Conservation (phyloP, 2,329 filamentous ascomycete genomes). For the Exophiala xenobiotica region DNA sequence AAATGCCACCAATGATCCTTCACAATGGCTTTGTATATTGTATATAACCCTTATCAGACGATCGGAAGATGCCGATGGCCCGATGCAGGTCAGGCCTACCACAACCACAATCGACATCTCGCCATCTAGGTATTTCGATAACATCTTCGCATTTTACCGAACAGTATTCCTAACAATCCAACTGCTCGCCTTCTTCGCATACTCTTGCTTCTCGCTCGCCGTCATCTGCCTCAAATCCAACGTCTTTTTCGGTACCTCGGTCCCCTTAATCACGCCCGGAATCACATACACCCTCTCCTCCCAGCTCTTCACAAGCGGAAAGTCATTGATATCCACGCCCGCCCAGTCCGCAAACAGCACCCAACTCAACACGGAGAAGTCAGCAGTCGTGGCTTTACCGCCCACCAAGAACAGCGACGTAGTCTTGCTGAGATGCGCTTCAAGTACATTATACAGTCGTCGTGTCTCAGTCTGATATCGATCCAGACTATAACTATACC, state of each 20-base stretch:
- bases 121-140: too few relatives aligned
- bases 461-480: constrained; percentile 79
- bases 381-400: constrained; percentile 58
- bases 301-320: constrained; percentile 75
- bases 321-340: constrained; percentile 69
- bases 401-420: constrained; percentile 52
- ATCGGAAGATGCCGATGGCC: too few relatives aligned
- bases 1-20: too few relatives aligned
- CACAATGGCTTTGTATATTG: too few relatives aligned
- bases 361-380: constrained; percentile 71
- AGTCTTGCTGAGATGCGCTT: constrained; percentile 62
- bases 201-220: too few relatives aligned
- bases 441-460: constrained; percentile 73
- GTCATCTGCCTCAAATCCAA: too few relatives aligned
- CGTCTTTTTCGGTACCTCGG: background rate
- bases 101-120: too few relatives aligned
- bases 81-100: too few relatives aligned
- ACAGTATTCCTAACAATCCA: too few relatives aligned
- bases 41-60: too few relatives aligned
- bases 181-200: too few relatives aligned
- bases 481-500: constrained; percentile 80
- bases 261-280: constrained; percentile 37
- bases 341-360: constrained; percentile 59
- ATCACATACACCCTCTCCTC: constrained; percentile 67
- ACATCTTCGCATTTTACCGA: too few relatives aligned